Evolutionary conservation across 495 filamentous ascomycete species (phyloP).

Genomic region (Cercophora scortea): DNA sequence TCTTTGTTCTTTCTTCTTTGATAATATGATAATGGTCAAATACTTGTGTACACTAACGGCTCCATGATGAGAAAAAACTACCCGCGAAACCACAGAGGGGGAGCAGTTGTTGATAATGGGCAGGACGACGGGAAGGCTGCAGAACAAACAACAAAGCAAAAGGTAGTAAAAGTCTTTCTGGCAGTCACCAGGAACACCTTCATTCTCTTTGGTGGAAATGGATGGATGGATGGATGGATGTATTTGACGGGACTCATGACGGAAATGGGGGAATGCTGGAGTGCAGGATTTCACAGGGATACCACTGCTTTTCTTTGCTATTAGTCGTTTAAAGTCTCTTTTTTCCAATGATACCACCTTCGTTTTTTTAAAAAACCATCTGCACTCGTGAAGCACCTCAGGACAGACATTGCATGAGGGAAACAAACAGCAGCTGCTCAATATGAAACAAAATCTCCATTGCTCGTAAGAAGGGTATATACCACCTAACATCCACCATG

Average conservation of each 20-base stretch:
- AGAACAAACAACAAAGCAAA: not conserved
- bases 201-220: not conserved
- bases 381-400: too few species aligned
- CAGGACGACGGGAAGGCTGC: not conserved
- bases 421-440: not conserved
- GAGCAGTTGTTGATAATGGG: too few species aligned
- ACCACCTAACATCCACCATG: not conserved
- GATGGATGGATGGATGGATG: not conserved
- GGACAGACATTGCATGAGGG: too few species aligned
- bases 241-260: not conserved
- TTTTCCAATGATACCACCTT: constrained; percentile 17
- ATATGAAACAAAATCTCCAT: not conserved
- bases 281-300: not conserved
- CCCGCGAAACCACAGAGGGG: too few species aligned
- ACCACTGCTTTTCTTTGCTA: not conserved
- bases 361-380: constrained; percentile 2
- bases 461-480: not conserved
- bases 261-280: not conserved
- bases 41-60: not conserved
- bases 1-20: not conserved
- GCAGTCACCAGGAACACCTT: not conserved
- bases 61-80: not conserved
- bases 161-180: not conserved
- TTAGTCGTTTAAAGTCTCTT: not conserved
- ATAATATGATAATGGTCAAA: not conserved